phyloP scores from a whole-genome alignment of 352 stramenopile genomes.

The Aphanomyces astaci region DNA sequence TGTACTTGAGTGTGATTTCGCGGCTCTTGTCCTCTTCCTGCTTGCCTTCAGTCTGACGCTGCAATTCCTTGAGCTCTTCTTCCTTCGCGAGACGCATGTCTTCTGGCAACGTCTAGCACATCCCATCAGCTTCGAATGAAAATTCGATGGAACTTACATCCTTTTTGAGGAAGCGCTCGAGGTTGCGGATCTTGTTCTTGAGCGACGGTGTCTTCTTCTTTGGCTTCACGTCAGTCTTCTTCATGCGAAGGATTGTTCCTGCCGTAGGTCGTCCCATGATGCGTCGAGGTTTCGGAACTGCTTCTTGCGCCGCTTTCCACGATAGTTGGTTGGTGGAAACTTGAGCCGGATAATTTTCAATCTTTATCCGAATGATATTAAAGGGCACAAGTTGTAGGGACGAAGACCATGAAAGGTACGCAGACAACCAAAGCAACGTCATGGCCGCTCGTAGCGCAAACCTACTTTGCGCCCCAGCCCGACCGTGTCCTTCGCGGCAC shows the following conservation, averaged over 20 bases:
- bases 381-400: too few species aligned
- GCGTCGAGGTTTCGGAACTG: background rate
- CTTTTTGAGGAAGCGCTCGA: conserved; percentile 22
- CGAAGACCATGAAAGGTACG: too few species aligned
- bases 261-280: conserved; percentile 12
- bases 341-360: conserved; percentile 1
- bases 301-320: background rate
- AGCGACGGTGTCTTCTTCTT: conserved; percentile 23
- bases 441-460: too few species aligned
- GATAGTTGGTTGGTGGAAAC: conserved; percentile 1
- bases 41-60: conserved; percentile 10
- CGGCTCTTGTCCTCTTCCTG: conserved; percentile 1
- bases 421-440: too few species aligned
- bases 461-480: too few species aligned
- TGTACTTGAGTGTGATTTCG: conserved; percentile 21
- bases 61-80: conserved; percentile 13
- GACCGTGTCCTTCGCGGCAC: too few species aligned
- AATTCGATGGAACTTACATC: conserved; percentile 5
- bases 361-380: background rate
- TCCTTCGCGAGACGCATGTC: conserved; percentile 12
- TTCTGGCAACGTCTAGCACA: conserved; percentile 19
- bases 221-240: conserved; percentile 14
- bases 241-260: conserved; percentile 22
- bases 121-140: background rate
- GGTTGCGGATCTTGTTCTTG: conserved; percentile 23